Evolutionary conservation across 83 land plant genomes (phyloP), one percentile per base, ranked within the genome.

Genomic region (Picea mariana): DNA sequence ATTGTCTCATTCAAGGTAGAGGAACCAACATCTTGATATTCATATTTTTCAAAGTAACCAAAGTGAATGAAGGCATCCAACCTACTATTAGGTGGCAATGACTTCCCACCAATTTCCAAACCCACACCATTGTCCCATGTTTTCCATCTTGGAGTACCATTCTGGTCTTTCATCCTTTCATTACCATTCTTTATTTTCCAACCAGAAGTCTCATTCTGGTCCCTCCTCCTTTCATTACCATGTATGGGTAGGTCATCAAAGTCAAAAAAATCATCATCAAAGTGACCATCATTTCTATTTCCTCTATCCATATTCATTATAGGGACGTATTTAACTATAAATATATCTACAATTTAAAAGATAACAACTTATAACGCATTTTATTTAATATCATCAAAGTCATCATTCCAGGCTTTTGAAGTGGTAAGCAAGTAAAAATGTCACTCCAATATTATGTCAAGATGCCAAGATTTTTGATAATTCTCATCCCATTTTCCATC

Each of bases 301-400:
- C 55, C 55, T 16, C 86, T 44, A 42, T 34, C 52, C 6, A 3
- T 68, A 79, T 72, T 82, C 6, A 44, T 44, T 42, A 83, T 18
- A 83, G 47, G 71, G 18, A 58, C 75, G 58, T 85, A 82, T 52
- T 3, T 79, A 34, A 23, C 20, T 78, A 62, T 86, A 47, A 81
- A 67, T 27, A 85, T 77, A 81, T 90, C 92, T 47, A 87, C 94
- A 88, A 83, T 85, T 84, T 92, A 90, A 84, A 92, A 92, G 42
- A 90, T 85, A 58, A 92, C 92, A 85, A 92, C 92, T 79, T 92
- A 91, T 49, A 89, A 92, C 9, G 89, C 94, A 84, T 92, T 92
- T 20, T 88, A 90, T 80, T 92, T 90, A 83, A 85, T 79, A 24
- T 92, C 94, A 81, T 92, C 94, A 83, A 92, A 92, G 66, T 90